Percentiles rank a stretch among this genome's conserved stretches.
phyloP scores from a whole-genome alignment of 2,329 filamentous ascomycete genomes.

The Tolypocladium tundrense region DNA sequence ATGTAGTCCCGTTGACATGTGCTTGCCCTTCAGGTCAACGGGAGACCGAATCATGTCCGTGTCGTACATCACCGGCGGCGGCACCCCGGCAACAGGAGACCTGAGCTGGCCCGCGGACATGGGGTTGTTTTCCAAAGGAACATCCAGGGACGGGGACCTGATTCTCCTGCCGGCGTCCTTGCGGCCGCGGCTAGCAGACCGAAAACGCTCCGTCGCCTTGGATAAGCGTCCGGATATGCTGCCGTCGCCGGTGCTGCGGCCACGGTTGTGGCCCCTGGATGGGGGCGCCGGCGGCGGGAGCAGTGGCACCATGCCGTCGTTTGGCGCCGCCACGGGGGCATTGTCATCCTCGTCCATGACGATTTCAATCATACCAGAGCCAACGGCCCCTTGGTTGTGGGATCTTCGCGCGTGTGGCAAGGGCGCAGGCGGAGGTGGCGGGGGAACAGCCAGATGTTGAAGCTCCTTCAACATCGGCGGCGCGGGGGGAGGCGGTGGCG shows the following conservation, averaged over 20 bases:
- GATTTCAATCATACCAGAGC: conserved; percentile 52
- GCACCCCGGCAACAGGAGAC: conserved; percentile 13
- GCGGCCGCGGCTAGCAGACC: conserved; percentile 47
- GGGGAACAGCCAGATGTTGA: conserved; percentile 49
- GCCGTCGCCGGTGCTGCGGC: conserved; percentile 43
- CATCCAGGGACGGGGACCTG: conserved; percentile 18
- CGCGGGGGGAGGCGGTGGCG: conserved; percentile 34
- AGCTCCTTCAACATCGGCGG: conserved; percentile 51
- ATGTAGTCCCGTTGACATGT: conserved; percentile 40
- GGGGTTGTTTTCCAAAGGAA: conserved; percentile 32
- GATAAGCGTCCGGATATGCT: conserved; percentile 43
- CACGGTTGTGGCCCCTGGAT: conserved; percentile 40
- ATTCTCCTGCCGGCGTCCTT: conserved; percentile 24
- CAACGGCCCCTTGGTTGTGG: conserved; percentile 33
- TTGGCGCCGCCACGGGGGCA: conserved; percentile 21
- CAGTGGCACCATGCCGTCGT: conserved; percentile 33
- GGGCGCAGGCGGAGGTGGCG: conserved; percentile 51
- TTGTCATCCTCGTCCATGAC: conserved; percentile 52
- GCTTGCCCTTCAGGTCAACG: conserved; percentile 21
- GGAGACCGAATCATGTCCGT: conserved; percentile 22
- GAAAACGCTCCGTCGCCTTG: conserved; percentile 49
- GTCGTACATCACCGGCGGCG: conserved; percentile 28
- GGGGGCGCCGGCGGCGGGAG: conserved; percentile 34
- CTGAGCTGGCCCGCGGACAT: conserved; percentile 15
- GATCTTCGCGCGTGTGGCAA: conserved; percentile 33